Conservation (phyloP, 208 protist species). For the Crithidia brevicula region DNA sequence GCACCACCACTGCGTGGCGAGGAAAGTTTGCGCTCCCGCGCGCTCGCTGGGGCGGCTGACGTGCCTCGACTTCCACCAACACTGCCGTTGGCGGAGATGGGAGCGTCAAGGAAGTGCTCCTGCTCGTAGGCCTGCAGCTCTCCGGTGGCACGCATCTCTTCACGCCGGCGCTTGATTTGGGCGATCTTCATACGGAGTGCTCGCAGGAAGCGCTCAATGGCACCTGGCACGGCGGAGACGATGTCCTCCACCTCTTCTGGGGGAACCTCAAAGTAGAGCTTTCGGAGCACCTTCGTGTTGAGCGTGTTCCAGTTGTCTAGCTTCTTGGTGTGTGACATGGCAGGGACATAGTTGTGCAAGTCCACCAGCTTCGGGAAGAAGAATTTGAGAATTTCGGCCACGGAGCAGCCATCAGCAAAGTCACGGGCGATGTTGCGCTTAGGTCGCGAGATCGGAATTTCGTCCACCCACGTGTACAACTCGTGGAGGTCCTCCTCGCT, state of each 20-base stretch:
- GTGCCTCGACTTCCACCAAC: slow-evolving; percentile 4
- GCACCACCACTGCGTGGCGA: slow-evolving; percentile 1
- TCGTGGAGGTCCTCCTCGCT: slow-evolving; percentile 96
- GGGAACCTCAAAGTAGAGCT: slow-evolving; percentile 93
- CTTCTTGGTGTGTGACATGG: slow-evolving; percentile 92
- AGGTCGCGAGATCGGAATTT: slow-evolving; percentile 95
- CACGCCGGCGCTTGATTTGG: slow-evolving; percentile 73
- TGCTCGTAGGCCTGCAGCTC: slow-evolving; percentile 19
- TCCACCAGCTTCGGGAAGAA: slow-evolving; percentile 98
- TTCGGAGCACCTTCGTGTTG: slow-evolving; percentile 94
- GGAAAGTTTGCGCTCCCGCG: background rate
- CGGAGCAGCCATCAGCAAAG: slow-evolving; percentile 97
- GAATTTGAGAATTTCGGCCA: slow-evolving; percentile 96
- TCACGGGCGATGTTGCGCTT: slow-evolving; percentile 98
- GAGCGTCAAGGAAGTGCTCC: slow-evolving; percentile 9
- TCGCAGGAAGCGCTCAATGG: slow-evolving; percentile 94
- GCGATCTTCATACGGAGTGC: slow-evolving; percentile 91
- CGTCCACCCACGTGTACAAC: slow-evolving; percentile 98
- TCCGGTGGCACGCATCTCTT: slow-evolving; percentile 21
- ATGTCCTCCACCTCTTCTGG: slow-evolving; percentile 92
- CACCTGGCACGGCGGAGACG: slow-evolving; percentile 85
- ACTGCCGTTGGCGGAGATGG: slow-evolving; percentile 1
- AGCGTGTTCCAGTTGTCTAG: slow-evolving; percentile 97
- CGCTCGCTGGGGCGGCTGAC: background rate
- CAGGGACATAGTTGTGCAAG: slow-evolving; percentile 98